Conservation (phyloP, 345 rosid species). For the Melaleuca quinquenervia region DNA sequence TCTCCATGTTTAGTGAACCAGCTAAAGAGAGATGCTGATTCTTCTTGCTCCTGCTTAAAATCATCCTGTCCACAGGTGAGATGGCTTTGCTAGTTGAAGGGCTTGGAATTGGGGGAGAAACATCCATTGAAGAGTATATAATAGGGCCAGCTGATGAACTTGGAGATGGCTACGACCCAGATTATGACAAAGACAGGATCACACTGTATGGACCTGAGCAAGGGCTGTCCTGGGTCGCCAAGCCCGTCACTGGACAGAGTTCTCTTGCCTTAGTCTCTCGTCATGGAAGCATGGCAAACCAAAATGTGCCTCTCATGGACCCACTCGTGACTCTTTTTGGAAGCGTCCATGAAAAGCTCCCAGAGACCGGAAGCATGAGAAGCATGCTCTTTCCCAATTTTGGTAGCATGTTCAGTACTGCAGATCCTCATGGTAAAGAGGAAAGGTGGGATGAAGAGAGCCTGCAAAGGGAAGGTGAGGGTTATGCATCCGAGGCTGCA, state of each 20-base stretch:
- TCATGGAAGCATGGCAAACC: conserved; percentile 72
- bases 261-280: conserved; percentile 58
- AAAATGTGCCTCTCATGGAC: conserved; percentile 65
- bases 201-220: conserved; percentile 64
- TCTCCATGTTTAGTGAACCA: background rate
- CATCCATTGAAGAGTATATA: conserved; percentile 78
- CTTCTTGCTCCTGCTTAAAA: background rate
- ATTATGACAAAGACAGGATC: conserved; percentile 58
- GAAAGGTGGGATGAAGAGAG: conserved; percentile 94
- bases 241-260: conserved; percentile 78
- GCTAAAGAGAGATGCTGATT: background rate
- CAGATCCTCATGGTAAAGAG: conserved; percentile 39
- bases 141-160: conserved; percentile 68
- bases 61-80: conserved; percentile 50
- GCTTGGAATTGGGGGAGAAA: conserved; percentile 85
- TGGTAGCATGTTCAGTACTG: conserved; percentile 89
- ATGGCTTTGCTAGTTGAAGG: conserved; percentile 96
- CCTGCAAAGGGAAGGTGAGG: conserved; percentile 42
- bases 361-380: conserved; percentile 63
- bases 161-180: conserved; percentile 35
- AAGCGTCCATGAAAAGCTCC: conserved; percentile 84
- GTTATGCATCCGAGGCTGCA: conserved; percentile 39
- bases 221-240: conserved; percentile 84
- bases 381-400: conserved; percentile 74
- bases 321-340: conserved; percentile 87